phyloP scores from a whole-genome alignment of 164 flowering plant genomes.

The Tetracentron sinense region DNA sequence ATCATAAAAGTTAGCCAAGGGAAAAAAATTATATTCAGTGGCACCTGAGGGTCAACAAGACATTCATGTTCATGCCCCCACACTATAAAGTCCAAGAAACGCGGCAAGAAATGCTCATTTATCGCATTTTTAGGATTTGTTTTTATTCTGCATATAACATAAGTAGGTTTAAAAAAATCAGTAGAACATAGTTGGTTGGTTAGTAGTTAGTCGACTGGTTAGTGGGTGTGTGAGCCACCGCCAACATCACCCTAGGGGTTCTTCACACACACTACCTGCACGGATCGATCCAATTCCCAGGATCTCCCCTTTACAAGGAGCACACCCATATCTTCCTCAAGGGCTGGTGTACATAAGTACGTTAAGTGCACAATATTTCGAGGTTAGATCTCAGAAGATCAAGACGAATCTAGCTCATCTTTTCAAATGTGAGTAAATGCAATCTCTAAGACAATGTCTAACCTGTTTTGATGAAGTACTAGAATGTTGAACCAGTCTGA shows the following conservation, averaged over 20 bases:
- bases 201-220: too few relatives aligned
- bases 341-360: neutral
- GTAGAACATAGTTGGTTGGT: neutral
- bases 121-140: slow-evolving; percentile 96
- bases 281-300: too few relatives aligned
- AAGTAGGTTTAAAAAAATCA: neutral
- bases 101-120: slow-evolving; percentile 93
- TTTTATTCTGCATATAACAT: slow-evolving; percentile 63
- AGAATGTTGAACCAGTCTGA: slow-evolving; percentile 97
- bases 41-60: slow-evolving; percentile 92
- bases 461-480: slow-evolving; percentile 98
- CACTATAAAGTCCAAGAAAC: slow-evolving; percentile 89
- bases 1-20: slow-evolving; percentile 1
- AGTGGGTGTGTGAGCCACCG: too few relatives aligned
- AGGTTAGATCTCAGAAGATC: neutral
- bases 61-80: slow-evolving; percentile 99
- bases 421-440: neutral
- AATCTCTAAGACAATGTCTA: slow-evolving; percentile 13
- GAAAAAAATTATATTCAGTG: neutral
- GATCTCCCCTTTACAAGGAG: too few relatives aligned
- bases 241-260: too few relatives aligned
- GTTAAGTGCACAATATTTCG: neutral
- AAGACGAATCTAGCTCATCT: neutral
- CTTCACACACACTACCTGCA: too few relatives aligned
- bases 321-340: too few relatives aligned